Evolutionary conservation across 2,329 filamentous ascomycete species (phyloP), one percentile per base, ranked within the genome.

Genomic region (Rachicladosporium sp.): DNA sequence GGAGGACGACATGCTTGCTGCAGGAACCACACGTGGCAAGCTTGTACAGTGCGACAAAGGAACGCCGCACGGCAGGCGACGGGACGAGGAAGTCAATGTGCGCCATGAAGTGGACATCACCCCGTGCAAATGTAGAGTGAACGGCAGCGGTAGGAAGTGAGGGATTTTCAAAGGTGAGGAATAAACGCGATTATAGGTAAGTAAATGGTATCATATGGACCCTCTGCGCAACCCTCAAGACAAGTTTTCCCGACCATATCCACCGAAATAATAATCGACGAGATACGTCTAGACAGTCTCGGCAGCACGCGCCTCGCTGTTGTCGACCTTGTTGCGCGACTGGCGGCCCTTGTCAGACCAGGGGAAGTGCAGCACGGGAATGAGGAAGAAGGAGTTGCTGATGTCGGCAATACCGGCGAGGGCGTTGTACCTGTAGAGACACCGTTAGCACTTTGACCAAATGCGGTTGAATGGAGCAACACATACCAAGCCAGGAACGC

Each of bases 331-430:
- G 27, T 43, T 58, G 45, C 78, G 73, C 44, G 59, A 60, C 61
- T 77, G 71, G 46, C 73, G 74, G 38, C 76, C 82, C 65, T 81
- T 82, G 53, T 82, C 80, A 30, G 83, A 89, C 89, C 89, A 95
- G 38, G 88, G 89, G 73, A 95, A 93, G 71, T 94, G 87, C 53
- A 82, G 80, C 47, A 95, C 87, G 37, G 88, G 89, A 46, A 93
- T 77, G 61, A 91, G 72, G 71, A 94, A 91, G 78, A 94, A 94
- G 69, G 85, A 69, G 61, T 73, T 73, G 44, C 60, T 65, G 43
- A 61, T 62, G 52, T 73, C 69, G n/a, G 68, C 68, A 45, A 73
- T 66, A 66, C 69, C 70, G 34, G 70, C 70, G 7, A 71, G 57
- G 3, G 67, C 68, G 43, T 71, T 70, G 54, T 72, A 73, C 49